Conservation (phyloP, 2,329 filamentous ascomycete species). For the Blastomyces emzantsi region DNA sequence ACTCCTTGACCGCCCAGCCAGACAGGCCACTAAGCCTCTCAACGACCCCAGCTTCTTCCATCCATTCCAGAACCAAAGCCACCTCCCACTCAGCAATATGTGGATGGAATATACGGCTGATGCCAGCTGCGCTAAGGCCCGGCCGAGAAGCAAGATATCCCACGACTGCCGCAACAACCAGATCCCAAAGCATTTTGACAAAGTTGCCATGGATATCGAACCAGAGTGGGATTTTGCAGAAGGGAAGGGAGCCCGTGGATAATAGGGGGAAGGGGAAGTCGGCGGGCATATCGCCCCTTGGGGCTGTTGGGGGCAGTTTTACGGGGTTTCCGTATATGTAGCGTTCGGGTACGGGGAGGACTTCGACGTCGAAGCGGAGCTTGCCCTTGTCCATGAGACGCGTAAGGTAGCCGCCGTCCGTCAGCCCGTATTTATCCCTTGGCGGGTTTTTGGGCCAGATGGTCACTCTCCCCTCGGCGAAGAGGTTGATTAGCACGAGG, state of each 20-base stretch:
- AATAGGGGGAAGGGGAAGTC: not conserved
- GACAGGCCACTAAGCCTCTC: conserved; percentile 12
- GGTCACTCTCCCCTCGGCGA: conserved; percentile 27
- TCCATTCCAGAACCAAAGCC: conserved; percentile 34
- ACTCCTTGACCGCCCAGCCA: conserved; percentile 29
- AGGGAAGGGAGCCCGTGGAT: conserved; percentile 1
- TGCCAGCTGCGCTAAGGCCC: conserved; percentile 28
- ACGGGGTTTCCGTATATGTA: conserved; percentile 38
- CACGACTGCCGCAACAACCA: conserved; percentile 34
- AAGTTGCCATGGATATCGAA: conserved; percentile 39
- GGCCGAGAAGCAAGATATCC: conserved; percentile 36
- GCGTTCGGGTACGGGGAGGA: conserved; percentile 25
- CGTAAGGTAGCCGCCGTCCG: conserved; percentile 40
- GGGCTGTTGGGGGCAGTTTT: conserved; percentile 20
- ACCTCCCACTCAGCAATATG: conserved; percentile 37
- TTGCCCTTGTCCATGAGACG: conserved; percentile 38
- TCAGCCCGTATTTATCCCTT: conserved; percentile 38
- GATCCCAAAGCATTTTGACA: conserved; percentile 34
- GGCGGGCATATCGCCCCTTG: conserved; percentile 20
- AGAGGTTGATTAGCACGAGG: conserved; percentile 37
- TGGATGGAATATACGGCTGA: conserved; percentile 33
- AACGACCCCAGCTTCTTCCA: conserved; percentile 25
- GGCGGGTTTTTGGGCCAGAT: conserved; percentile 34
- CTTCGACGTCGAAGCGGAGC: conserved; percentile 36
- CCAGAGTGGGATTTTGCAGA: conserved; percentile 39